phyloP scores from a whole-genome alignment of 2,329 filamentous ascomycete genomes.

The Sporothrix brasiliensis region DNA sequence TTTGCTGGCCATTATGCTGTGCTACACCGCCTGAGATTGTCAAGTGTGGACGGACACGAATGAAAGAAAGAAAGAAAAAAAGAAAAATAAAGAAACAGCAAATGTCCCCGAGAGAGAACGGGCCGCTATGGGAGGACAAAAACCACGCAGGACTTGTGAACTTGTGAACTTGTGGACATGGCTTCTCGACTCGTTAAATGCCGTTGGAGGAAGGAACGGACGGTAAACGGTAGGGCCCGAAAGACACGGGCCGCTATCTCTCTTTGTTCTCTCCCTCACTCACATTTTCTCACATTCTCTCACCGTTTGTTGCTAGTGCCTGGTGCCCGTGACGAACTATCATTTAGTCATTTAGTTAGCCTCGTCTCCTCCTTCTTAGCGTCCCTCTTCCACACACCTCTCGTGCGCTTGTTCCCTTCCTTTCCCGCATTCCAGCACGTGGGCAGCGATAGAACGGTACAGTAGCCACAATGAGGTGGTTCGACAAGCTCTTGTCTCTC shows the following conservation, averaged over 20 bases:
- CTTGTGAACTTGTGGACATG: not conserved
- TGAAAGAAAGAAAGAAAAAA: too few species aligned
- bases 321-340: not conserved
- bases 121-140: not conserved
- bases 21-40: not conserved
- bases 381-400: not conserved
- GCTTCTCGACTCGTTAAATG: not conserved
- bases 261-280: not conserved
- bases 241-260: slow-evolving; percentile 6
- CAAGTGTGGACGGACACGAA: not conserved
- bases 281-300: not conserved
- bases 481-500: not conserved
- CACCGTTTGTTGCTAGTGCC: slow-evolving; percentile 14
- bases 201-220: not conserved
- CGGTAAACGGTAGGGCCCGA: slow-evolving; percentile 10
- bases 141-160: not conserved
- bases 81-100: too few species aligned
- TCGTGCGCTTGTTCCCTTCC: slow-evolving; percentile 6
- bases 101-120: not conserved
- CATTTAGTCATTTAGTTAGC: not conserved
- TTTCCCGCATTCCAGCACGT: slow-evolving; percentile 4
- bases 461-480: not conserved
- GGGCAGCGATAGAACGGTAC: slow-evolving; percentile 7
- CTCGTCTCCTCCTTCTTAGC: not conserved
- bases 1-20: slow-evolving; percentile 10